Conservation (phyloP, 352 stramenopile genomes). For the Phytophthora agathidicida region DNA sequence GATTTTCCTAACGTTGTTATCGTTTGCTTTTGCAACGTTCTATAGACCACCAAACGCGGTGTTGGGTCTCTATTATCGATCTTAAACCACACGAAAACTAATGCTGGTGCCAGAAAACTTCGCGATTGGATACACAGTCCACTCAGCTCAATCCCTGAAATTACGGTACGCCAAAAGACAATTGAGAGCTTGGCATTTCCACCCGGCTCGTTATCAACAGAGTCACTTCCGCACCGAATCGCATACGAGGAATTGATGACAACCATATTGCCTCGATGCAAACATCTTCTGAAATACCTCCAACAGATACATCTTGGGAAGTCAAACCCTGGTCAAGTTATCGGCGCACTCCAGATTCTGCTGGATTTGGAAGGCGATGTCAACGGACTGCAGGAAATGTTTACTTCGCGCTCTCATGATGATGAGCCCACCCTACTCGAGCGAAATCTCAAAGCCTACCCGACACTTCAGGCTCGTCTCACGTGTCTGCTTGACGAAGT, state of each 20-base stretch:
- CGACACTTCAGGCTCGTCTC: constrained; percentile 13
- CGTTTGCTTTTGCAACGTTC: not conserved
- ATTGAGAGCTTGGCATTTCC: constrained; percentile 29
- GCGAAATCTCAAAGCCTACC: constrained; percentile 24
- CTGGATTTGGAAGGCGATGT: constrained; percentile 23
- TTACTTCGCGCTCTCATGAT: not conserved
- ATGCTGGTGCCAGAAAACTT: constrained; percentile 34
- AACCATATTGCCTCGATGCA: constrained; percentile 25
- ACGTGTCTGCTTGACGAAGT: constrained; percentile 22
- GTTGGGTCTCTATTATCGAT: constrained; percentile 42
- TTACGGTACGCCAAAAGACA: constrained; percentile 33
- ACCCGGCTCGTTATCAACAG: constrained; percentile 5
- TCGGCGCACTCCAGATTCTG: constrained; percentile 27
- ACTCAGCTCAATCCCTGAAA: constrained; percentile 17
- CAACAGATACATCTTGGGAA: constrained; percentile 39
- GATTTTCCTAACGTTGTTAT: not conserved
- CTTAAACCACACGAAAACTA: constrained; percentile 43
- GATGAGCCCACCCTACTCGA: constrained; percentile 7
- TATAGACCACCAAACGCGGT: constrained; percentile 30
- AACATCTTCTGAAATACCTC: constrained; percentile 27
- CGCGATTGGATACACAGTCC: constrained; percentile 39
- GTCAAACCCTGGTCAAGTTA: constrained; percentile 19
- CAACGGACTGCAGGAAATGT: constrained; percentile 6
- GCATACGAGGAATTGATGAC: constrained; percentile 42
- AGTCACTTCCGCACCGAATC: constrained; percentile 27